These are phyloP conservation scores for Suillus occidentalis DNA, from an alignment of 768 basidiomycete species.

Conservation along the genomic window DNA sequence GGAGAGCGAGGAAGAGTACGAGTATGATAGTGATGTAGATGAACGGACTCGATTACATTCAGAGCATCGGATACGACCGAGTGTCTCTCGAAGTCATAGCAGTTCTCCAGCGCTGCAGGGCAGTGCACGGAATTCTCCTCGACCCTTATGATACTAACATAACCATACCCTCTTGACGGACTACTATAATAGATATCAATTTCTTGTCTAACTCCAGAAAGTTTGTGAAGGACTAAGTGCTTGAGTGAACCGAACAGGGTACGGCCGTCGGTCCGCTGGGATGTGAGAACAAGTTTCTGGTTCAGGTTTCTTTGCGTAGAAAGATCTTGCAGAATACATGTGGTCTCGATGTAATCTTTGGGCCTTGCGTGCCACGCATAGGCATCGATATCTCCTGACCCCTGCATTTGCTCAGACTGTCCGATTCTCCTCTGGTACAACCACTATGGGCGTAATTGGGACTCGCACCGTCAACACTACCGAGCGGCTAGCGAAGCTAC, in stretches of 20 bases:
- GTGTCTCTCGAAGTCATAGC: constrained; percentile 54
- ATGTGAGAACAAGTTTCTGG: constrained; percentile 9
- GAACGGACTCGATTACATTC: constrained; percentile 39
- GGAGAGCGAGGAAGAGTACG: constrained; percentile 63
- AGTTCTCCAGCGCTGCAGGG: constrained; percentile 46
- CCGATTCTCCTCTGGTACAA: constrained; percentile 15
- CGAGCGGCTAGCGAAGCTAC: constrained; percentile 57
- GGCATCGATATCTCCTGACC: constrained; percentile 23
- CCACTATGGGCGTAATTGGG: constrained; percentile 37
- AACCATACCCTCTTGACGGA: constrained; percentile 24
- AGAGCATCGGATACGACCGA: constrained; percentile 22
- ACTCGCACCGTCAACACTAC: constrained; percentile 59
- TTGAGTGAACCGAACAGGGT: constrained; percentile 10
- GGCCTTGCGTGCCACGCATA: constrained; percentile 16
- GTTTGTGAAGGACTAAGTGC: not conserved
- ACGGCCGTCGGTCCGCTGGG: constrained; percentile 11
- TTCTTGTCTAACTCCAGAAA: not conserved
- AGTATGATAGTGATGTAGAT: constrained; percentile 47
- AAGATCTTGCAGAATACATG: constrained; percentile 19
- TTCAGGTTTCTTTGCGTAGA: not conserved
- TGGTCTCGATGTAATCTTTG: constrained; percentile 17
- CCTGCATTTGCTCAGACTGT: constrained; percentile 5
- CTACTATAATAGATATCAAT: constrained; percentile 25
- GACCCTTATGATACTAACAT: constrained; percentile 16
- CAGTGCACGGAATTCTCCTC: constrained; percentile 24